These are phyloP conservation scores for Termitomyces sp. DNA, from an alignment of 768 basidiomycete genomes.

Conservation along the genomic window DNA sequence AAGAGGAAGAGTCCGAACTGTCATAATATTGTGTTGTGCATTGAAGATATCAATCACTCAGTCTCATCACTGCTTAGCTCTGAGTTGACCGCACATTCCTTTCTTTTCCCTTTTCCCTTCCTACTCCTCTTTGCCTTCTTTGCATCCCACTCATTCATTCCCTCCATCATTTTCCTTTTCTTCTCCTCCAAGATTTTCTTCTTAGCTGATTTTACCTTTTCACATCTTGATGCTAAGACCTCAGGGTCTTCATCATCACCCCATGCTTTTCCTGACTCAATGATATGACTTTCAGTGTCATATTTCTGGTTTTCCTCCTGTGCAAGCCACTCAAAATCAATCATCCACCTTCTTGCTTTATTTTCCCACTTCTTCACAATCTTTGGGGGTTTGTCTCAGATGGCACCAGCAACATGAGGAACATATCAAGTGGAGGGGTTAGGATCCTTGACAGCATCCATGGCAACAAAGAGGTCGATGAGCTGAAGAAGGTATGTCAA, in stretches of 20 bases:
- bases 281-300: neutral
- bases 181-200: neutral
- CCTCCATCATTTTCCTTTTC: neutral
- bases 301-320: no score
- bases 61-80: neutral
- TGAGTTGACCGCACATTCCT: neutral
- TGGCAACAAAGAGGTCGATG: neutral
- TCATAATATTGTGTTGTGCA: neutral
- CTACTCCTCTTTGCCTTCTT: neutral
- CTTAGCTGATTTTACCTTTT: neutral
- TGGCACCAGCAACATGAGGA: neutral
- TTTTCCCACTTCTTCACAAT: neutral
- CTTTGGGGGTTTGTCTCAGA: neutral
- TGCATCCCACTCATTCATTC: neutral
- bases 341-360: neutral
- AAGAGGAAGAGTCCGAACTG: neutral
- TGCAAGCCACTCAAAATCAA: no score
- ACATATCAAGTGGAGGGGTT: neutral
- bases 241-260: neutral
- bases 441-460: no score
- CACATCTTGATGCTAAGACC: neutral
- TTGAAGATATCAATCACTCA: neutral
- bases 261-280: neutral
- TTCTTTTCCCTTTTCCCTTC: neutral
- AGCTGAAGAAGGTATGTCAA: neutral